Percentiles rank a stretch among this genome's conserved stretches.
These are phyloP conservation scores for Mercurialis annua DNA, from an alignment of 345 rosid species.

Conservation along the genomic window DNA sequence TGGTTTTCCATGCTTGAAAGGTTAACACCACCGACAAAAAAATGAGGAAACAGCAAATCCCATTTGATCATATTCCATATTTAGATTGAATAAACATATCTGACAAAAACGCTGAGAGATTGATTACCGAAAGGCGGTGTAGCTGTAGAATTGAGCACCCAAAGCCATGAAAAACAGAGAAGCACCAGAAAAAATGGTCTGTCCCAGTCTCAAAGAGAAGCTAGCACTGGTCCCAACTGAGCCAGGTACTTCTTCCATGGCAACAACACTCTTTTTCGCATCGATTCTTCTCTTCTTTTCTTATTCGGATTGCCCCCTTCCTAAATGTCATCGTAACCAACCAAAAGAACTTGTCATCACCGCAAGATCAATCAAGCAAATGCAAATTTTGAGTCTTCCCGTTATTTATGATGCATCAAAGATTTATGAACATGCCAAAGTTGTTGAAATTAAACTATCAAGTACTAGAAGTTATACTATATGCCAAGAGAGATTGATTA, in stretches of 20 bases:
- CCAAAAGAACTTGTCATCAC: background rate
- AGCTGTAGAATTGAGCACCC: conserved; percentile 81
- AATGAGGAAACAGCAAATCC: background rate
- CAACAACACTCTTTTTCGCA: conserved; percentile 17
- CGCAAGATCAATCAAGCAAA: background rate
- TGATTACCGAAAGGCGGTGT: conserved; percentile 82
- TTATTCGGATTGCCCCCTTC: background rate
- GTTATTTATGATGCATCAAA: background rate
- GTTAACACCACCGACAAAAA: background rate
- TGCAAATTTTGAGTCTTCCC: background rate
- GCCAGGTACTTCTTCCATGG: conserved; percentile 63
- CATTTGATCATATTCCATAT: background rate
- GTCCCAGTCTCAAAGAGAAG: conserved; percentile 77
- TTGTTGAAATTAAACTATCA: background rate
- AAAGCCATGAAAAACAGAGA: conserved; percentile 83
- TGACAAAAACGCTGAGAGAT: background rate
- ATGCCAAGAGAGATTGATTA: background rate
- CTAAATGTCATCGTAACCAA: conserved; percentile 15
- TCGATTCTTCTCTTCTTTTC: conserved; percentile 4
- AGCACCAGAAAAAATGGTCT: conserved; percentile 67
- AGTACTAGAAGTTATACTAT: background rate
- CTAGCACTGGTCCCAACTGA: conserved; percentile 73
- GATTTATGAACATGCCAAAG: background rate
- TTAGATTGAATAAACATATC: background rate
- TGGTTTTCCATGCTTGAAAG: background rate